Evolutionary conservation across 225 moss, liverwort and hornwort genomes (phyloP).

Genomic region (Asterella californica): DNA sequence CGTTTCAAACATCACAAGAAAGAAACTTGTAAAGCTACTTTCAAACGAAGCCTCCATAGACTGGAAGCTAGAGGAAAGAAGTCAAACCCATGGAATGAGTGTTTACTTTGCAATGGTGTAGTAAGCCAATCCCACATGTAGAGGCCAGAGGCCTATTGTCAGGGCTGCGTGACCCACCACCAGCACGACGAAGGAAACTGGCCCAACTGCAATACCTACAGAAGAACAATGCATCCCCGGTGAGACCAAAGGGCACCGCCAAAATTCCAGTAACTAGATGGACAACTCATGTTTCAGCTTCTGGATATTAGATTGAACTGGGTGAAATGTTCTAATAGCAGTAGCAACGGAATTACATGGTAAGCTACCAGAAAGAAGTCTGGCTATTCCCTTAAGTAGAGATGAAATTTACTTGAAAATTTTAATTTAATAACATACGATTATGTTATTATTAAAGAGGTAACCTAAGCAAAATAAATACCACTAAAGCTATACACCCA

Average conservation of each 20-base stretch:
- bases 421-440: no score
- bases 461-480: no score
- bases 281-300: background rate
- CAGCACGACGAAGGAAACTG: conserved; percentile 45
- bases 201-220: conserved; percentile 59
- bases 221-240: background rate
- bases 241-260: background rate
- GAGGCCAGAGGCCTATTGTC: conserved; percentile 61
- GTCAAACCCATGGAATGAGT: background rate
- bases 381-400: no score
- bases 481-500: no score
- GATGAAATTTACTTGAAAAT: no score
- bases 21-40: background rate
- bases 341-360: no score
- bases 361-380: background rate
- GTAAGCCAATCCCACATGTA: conserved; percentile 58
- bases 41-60: background rate
- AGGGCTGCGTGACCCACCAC: conserved; percentile 56
- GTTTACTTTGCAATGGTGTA: conserved; percentile 60
- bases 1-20: background rate
- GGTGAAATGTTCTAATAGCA: no score
- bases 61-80: background rate
- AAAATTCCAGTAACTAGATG: background rate
- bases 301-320: background rate
- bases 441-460: no score